Evolutionary conservation across 2,329 filamentous ascomycete species (phyloP), one percentile per base, ranked within the genome.

Genomic region (Aspergillus bombycis): DNA sequence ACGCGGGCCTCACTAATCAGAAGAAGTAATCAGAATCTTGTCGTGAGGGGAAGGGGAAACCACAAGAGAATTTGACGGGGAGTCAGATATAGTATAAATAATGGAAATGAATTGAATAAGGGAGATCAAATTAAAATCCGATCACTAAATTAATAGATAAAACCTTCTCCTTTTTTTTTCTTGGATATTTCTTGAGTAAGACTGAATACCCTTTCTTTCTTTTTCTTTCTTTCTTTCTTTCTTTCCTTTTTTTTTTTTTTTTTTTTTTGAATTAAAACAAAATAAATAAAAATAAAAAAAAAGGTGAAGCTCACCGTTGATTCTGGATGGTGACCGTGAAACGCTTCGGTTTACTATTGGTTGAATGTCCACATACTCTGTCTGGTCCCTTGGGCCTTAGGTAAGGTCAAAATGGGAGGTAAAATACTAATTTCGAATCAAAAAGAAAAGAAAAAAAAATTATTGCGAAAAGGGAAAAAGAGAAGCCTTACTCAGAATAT

Each of bases 401-500:
- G 52, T 38, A 55, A 55, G 52, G 52, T 55, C n/a, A 12, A 38
- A 55, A 55, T 36, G 52, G 11, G 52, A 55, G 32, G 38, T 16
- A 8, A 41, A 41, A 41, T 41, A 41, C 23, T 38, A 38, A 11
- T 48, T 23, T 34, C 36, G 55, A 52, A 62, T 26, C 23, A 62
- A 53, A 56, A 58, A 41, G 23, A 30, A 46, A 11, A 4, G 11
- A 28, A 46, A 46, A 10, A 26, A 52, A 52, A 10, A 52, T 19
- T 48, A 48, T 19, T 19, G 32, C 52, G 11, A 59, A 52, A 62
- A 9, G 38, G 38, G 57, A 55, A 56, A 58, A 57, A 52, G 58
- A 64, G 61, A 59, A 55, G 61, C 58, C 61, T 63, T 58, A 48
- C 19, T 41, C 38, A 48, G 45, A 28, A 4, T 48, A 61, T 41